A percentile compares a stretch with the other conserved stretches of the same genome.
Evolutionary conservation across 257 asterid species (phyloP).

Genomic region (Lithospermum erythrorhizon): DNA sequence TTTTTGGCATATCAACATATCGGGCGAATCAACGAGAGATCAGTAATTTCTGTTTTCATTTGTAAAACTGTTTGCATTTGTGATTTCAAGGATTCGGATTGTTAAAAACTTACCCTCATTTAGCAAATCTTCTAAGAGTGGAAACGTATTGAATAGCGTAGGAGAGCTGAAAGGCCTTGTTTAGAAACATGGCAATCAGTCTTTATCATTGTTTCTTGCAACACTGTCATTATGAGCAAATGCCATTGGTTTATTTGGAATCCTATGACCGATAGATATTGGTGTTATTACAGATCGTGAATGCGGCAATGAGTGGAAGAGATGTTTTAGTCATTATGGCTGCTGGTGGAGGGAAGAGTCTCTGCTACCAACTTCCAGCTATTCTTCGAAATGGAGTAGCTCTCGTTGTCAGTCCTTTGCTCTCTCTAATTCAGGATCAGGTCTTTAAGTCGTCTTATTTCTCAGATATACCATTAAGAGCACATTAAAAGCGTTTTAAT

Average conservation of each 20-base stretch:
- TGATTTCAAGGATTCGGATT: not conserved
- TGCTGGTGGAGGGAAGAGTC: conserved; percentile 98
- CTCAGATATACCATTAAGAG: not conserved
- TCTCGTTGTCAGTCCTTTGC: conserved; percentile 88
- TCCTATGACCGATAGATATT: no score
- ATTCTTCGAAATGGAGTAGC: conserved; percentile 73
- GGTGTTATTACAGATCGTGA: conserved; percentile 45
- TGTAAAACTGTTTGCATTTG: not conserved
- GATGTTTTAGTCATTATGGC: conserved; percentile 97
- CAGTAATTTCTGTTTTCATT: conserved; percentile 4
- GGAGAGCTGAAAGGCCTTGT: no score
- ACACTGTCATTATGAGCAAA: no score
- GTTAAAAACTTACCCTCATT: not conserved
- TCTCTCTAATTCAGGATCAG: conserved; percentile 98
- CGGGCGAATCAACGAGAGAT: conserved; percentile 98
- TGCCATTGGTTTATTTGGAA: no score
- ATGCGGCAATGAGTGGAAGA: conserved; percentile 73
- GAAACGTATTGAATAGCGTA: no score
- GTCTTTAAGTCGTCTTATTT: conserved; percentile 13
- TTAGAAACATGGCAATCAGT: no score
- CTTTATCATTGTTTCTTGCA: no score
- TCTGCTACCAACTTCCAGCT: conserved; percentile 97
- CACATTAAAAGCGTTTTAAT: conserved; percentile 3
- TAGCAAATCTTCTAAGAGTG: no score
- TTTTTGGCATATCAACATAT: conserved; percentile 74